These are phyloP conservation scores for Leptographium flavum DNA, from an alignment of 2,329 filamentous ascomycete genomes.

Conservation along the genomic window DNA sequence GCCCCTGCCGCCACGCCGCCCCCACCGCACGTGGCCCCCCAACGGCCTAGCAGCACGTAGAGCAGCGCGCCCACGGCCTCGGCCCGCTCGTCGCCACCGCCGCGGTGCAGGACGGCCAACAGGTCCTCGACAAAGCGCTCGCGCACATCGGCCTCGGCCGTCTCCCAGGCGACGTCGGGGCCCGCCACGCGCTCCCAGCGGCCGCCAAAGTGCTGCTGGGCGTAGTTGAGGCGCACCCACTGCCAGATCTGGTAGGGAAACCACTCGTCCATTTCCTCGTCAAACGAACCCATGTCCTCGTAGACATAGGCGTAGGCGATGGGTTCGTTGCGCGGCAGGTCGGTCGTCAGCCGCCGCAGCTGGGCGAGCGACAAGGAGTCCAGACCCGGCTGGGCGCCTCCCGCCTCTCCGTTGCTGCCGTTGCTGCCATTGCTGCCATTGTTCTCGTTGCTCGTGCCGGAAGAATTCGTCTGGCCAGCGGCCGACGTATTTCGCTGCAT, in stretches of 20 bases:
- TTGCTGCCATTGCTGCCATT: not conserved
- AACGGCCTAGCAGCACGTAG: conserved; percentile 53
- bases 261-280: conserved; percentile 94
- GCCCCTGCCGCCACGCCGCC: conserved; percentile 12
- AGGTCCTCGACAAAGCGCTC: conserved; percentile 42
- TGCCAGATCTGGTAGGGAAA: conserved; percentile 86
- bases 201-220: conserved; percentile 63
- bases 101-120: conserved; percentile 27
- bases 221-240: conserved; percentile 60
- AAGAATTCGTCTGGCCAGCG: too few relatives aligned
- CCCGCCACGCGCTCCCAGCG: conserved; percentile 46
- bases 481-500: not conserved
- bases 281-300: conserved; percentile 55
- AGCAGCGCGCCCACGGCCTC: conserved; percentile 42
- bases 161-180: conserved; percentile 40
- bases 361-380: conserved; percentile 67
- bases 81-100: conserved; percentile 24
- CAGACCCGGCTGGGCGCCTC: conserved; percentile 22
- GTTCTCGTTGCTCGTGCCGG: too few relatives aligned
- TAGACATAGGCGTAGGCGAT: conserved; percentile 78
- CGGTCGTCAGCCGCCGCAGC: conserved; percentile 56
- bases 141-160: conserved; percentile 41
- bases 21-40: conserved; percentile 50
- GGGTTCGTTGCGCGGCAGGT: conserved; percentile 56
- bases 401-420: not conserved